Evolutionary conservation across 192 early-diverging fungal genomes (phyloP), one percentile per base, ranked within the genome.

Genomic region (Backusella parvicylindrica): DNA sequence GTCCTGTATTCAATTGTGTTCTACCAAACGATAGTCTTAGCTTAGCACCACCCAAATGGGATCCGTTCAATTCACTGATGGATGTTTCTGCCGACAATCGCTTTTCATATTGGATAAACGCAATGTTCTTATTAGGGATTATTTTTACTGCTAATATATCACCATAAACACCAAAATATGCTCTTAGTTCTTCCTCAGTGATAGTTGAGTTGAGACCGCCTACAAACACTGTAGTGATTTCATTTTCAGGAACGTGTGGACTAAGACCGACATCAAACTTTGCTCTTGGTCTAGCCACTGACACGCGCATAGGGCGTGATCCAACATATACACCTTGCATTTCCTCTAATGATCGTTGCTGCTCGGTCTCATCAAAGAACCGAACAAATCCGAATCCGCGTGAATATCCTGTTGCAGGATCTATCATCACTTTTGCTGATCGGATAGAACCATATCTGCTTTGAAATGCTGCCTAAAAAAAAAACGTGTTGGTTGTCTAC

Each of bases 401-500:
- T 40, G 95, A 92, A 77, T 91, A 80, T 33, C 90, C 88, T 5
- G 95, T 98, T 56, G 85, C 82, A 15, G 92, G 89, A 79, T 98
- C 96, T 6, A 90, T 91, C 74, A 98, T 95, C 41, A 99, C 95
- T 80, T 97, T 97, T 76, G 95, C 97, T 5, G 71, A 72, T 56
- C 53, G 23, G 9, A 53, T 63, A 3, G 71, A 72, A 15, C n/a
- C 13, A 72, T 72, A 72, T 37, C 71, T 35, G 28, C 33, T 63
- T 63, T 72, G 71, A 40, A 72, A 72, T 23, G 71, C 53, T 63
- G 71, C 71, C 71, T 68, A 35, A 4, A 23, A 23, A 32, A 35
- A 21, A 21, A 23, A 6, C 12, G 36, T 23, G 13, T 32, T 8
- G n/a, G n/a, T n/a, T n/a, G n/a, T n/a, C n/a, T n/a, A n/a, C n/a